Evolutionary conservation across 2,329 filamentous ascomycete species (phyloP), one percentile per base, ranked within the genome.

Genomic region (Kalmusia sp.): DNA sequence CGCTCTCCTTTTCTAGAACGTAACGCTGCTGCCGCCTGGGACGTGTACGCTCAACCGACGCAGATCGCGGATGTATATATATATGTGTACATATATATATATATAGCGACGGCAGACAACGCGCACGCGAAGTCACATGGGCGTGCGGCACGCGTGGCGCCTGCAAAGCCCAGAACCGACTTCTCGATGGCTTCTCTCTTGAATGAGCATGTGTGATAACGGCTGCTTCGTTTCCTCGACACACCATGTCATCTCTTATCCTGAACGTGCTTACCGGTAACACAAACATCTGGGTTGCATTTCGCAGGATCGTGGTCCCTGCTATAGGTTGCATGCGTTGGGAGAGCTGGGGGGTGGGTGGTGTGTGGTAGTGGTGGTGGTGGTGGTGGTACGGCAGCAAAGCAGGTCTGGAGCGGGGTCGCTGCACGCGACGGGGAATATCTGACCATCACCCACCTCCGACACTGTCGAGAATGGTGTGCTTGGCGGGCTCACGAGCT

Each of bases 401-500:
- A 38, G 43, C 39, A 37, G 54, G 45, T 43, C 24, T 47, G 39
- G 40, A 47, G 55, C 53, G 49, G 48, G 54, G 52, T 55, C 49
- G 43, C 35, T 55, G 43, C 51, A 54, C 47, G 47, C 45, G 35
- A 54, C 47, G 47, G 39, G 35, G 30, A 24, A 19, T 4, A 19
- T 30, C 30, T 31, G 34, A 27, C 27, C 8, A 47, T 30, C 39
- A 31, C 35, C 22, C 17, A 21, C 30, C 12, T 33, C 35, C 27
- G 37, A 54, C 30, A 39, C 12, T 22, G 14, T 45, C 27, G 21
- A 12, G n/a, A n/a, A n/a, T n/a, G 27, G 37, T 4, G 9, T 22
- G 33, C 33, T 35, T 4, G n/a, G n/a, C n/a, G n/a, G n/a, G n/a
- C n/a, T n/a, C n/a, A n/a, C n/a, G n/a, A n/a, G n/a, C n/a, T n/a